These are phyloP conservation scores for Colletotrichum spinosum DNA, from an alignment of 2,329 filamentous ascomycete genomes.

Conservation along the genomic window DNA sequence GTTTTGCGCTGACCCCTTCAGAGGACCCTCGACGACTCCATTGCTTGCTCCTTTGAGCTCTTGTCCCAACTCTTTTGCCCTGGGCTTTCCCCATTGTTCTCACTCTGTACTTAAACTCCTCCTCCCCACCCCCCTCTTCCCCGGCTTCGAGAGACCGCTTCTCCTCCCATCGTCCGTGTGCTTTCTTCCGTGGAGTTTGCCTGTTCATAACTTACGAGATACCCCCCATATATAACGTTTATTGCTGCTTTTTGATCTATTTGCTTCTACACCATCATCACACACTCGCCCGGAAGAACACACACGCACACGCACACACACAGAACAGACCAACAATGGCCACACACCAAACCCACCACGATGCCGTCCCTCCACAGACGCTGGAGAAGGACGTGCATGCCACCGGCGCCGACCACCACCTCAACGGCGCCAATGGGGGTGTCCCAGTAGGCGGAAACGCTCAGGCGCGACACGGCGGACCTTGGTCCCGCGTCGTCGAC, in stretches of 20 bases:
- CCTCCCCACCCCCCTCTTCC: constrained; percentile 17
- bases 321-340: constrained; percentile 25
- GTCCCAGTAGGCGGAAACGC: constrained; percentile 22
- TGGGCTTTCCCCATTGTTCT: constrained; percentile 14
- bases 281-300: constrained; percentile 23
- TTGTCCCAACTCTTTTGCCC: constrained; percentile 25
- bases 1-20: constrained; percentile 25
- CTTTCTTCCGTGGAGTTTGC: constrained; percentile 25
- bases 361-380: constrained; percentile 21
- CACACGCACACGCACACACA: not conserved
- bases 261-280: not conserved
- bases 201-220: constrained; percentile 18
- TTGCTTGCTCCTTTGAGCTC: constrained; percentile 23
- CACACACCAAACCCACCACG: constrained; percentile 26
- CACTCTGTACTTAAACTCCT: constrained; percentile 32
- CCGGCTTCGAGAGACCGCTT: not conserved
- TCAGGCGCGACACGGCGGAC: constrained; percentile 28
- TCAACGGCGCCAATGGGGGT: constrained; percentile 24
- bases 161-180: constrained; percentile 20
- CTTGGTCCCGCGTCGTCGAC: constrained; percentile 34
- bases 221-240: not conserved
- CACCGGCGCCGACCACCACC: constrained; percentile 32
- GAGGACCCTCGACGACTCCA: constrained; percentile 18
- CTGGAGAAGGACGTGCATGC: constrained; percentile 37
- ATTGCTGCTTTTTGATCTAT: not conserved